These are phyloP conservation scores for Elsinoe ampelina DNA, from an alignment of 2,329 filamentous ascomycete genomes.

Conservation along the genomic window DNA sequence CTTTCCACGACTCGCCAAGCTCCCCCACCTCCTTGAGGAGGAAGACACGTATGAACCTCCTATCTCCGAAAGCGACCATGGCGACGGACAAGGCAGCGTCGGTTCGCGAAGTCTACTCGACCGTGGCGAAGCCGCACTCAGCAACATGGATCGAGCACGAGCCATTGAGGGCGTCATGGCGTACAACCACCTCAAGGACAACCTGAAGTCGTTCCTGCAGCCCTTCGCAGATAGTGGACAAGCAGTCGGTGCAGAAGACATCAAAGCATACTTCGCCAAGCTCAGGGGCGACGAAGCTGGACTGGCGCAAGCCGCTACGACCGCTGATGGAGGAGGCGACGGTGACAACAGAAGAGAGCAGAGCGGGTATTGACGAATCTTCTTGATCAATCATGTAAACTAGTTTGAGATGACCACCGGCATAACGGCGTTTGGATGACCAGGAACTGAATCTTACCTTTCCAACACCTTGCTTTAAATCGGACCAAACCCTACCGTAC, in stretches of 20 bases:
- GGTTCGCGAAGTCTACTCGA: constrained; percentile 80
- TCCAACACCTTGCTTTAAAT: background rate
- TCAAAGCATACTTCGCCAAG: constrained; percentile 94
- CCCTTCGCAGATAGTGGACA: constrained; percentile 87
- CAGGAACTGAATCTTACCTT: background rate
- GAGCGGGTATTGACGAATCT: constrained; percentile 11
- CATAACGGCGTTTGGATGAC: background rate
- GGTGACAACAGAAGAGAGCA: constrained; percentile 28
- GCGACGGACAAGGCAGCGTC: constrained; percentile 44
- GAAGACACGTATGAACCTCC: constrained; percentile 93
- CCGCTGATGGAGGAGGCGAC: constrained; percentile 33
- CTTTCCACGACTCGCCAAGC: constrained; percentile 59
- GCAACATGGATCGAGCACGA: constrained; percentile 81
- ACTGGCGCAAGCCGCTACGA: constrained; percentile 54
- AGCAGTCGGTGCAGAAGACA: constrained; percentile 85
- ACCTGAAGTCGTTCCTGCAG: constrained; percentile 88
- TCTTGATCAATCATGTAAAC: background rate
- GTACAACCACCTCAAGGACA: constrained; percentile 92
- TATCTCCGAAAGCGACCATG: constrained; percentile 52
- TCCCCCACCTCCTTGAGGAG: constrained; percentile 81
- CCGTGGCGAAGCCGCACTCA: constrained; percentile 83
- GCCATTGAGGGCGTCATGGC: constrained; percentile 96
- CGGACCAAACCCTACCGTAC: background rate
- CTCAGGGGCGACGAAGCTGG: constrained; percentile 76
- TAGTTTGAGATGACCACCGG: background rate